A percentile compares a stretch with the other conserved stretches of the same genome.
phyloP scores from a whole-genome alignment of 495 filamentous ascomycete species.

The Apodospora peruviana region DNA sequence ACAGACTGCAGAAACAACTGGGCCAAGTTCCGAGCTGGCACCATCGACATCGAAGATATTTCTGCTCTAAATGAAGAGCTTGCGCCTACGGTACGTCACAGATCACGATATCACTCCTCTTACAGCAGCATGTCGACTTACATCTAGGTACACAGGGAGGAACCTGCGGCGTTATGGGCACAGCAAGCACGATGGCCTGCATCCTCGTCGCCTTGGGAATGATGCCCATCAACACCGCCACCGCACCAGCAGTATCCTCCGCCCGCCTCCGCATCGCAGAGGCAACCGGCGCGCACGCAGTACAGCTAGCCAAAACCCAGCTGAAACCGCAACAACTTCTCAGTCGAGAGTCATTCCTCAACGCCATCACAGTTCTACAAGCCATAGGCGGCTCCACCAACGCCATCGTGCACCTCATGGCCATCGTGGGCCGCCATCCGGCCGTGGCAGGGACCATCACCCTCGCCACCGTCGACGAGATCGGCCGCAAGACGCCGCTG shows the following conservation, averaged over 20 bases:
- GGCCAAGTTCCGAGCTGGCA: conserved; percentile 56
- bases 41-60: conserved; percentile 62
- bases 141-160: conserved; percentile 39
- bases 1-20: conserved; percentile 65
- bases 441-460: conserved; percentile 48
- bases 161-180: conserved; percentile 67
- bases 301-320: conserved; percentile 20
- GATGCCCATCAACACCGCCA: conserved; percentile 55
- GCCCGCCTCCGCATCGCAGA: conserved; percentile 59
- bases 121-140: not conserved
- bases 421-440: conserved; percentile 57
- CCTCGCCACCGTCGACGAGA: conserved; percentile 52
- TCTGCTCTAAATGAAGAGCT: conserved; percentile 61
- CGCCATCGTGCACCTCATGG: conserved; percentile 61
- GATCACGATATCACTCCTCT: not conserved
- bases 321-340: conserved; percentile 50
- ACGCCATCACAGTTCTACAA: conserved; percentile 63
- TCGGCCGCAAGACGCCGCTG: conserved; percentile 54
- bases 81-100: conserved; percentile 51
- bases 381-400: conserved; percentile 68
- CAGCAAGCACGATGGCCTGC: conserved; percentile 66
- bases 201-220: conserved; percentile 57
- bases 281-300: conserved; percentile 54
- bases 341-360: conserved; percentile 57
- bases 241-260: conserved; percentile 61